phyloP scores from a whole-genome alignment of 768 basidiomycete genomes.

The Phallus indusiatus region DNA sequence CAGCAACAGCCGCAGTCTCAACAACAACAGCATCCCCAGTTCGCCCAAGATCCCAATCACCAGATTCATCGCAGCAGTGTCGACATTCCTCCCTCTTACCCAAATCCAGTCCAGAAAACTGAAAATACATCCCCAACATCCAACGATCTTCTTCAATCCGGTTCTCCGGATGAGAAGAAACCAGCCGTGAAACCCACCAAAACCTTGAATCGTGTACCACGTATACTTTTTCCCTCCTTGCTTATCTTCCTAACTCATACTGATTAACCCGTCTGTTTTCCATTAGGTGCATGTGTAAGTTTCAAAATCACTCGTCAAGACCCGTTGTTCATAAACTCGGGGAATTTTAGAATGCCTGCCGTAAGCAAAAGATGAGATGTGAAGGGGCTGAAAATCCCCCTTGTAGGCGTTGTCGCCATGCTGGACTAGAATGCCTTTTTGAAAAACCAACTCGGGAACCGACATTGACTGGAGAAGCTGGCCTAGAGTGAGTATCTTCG shows the following conservation, averaged over 20 bases:
- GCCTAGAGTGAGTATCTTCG: constrained; percentile 59
- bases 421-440: constrained; percentile 86
- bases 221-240: constrained; percentile 37
- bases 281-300: constrained; percentile 77
- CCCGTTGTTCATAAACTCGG: constrained; percentile 2
- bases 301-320: background rate
- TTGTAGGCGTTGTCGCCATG: constrained; percentile 87
- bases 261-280: constrained; percentile 13
- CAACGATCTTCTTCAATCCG: constrained; percentile 24
- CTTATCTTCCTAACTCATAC: constrained; percentile 12
- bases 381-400: constrained; percentile 95
- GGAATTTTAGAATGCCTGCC: constrained; percentile 71
- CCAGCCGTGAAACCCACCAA: constrained; percentile 52
- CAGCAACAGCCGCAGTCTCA: background rate
- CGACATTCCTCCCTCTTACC: background rate
- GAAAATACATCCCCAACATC: constrained; percentile 28
- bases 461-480: constrained; percentile 80
- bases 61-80: constrained; percentile 3
- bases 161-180: constrained; percentile 49
- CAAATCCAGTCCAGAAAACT: constrained; percentile 43
- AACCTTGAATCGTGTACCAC: constrained; percentile 79
- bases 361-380: constrained; percentile 96
- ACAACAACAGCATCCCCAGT: background rate
- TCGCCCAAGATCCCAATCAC: constrained; percentile 2
- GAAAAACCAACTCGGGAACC: constrained; percentile 89